Percentiles rank a stretch among this genome's conserved stretches.
These are phyloP conservation scores for Collybia mongolica DNA, from an alignment of 768 basidiomycete genomes.

Conservation along the genomic window DNA sequence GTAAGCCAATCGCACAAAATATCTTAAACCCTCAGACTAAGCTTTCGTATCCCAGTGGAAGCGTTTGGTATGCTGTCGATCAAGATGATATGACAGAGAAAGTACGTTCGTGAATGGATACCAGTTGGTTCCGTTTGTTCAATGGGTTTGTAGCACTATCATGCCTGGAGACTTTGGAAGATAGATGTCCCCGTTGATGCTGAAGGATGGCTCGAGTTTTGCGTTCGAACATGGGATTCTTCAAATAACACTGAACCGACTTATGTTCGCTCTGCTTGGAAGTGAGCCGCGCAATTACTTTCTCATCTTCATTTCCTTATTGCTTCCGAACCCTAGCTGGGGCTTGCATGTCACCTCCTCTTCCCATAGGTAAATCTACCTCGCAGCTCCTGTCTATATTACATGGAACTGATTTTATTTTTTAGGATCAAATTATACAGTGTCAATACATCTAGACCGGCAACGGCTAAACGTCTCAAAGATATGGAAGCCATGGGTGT, in stretches of 20 bases:
- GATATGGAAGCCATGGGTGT: conserved; percentile 37
- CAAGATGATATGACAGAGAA: conserved; percentile 49
- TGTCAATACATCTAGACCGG: conserved; percentile 41
- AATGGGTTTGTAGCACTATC: conserved; percentile 37
- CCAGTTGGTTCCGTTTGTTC: not conserved
- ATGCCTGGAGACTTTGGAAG: conserved; percentile 55
- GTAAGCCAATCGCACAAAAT: conserved; percentile 18
- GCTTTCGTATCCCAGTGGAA: conserved; percentile 28
- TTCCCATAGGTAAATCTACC: conserved; percentile 30
- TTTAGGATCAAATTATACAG: conserved; percentile 51
- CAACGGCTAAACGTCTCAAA: conserved; percentile 40
- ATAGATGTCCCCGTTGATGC: conserved; percentile 50
- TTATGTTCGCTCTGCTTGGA: conserved; percentile 53
- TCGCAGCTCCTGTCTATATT: not conserved
- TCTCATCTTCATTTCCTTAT: not conserved
- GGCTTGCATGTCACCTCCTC: conserved; percentile 55
- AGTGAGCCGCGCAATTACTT: conserved; percentile 30
- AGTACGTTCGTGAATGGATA: conserved; percentile 16
- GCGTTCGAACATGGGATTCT: conserved; percentile 56
- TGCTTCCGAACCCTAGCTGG: conserved; percentile 32
- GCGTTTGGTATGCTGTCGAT: conserved; percentile 49
- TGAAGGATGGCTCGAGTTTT: conserved; percentile 57
- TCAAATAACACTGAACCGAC: conserved; percentile 58
- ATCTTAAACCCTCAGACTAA: not conserved
- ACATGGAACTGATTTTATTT: not conserved